phyloP scores from a whole-genome alignment of 805 yeast species.

The Lipomyces oligophaga region DNA sequence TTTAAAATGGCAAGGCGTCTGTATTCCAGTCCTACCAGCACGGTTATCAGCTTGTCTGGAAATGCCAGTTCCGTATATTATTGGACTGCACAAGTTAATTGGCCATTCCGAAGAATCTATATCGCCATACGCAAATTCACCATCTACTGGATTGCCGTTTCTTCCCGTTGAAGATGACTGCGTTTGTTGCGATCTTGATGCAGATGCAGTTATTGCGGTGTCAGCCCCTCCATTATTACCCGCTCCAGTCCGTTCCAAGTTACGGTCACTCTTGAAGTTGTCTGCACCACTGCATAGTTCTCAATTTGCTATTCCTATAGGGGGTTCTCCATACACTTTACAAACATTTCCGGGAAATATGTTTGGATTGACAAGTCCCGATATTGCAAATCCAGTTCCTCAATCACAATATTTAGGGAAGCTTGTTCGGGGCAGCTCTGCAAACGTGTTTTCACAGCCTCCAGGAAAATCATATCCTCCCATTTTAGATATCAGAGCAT shows the following conservation, averaged over 20 bases:
- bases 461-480: not conserved
- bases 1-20: constrained; percentile 26
- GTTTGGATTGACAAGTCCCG: no score
- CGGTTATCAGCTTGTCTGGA: constrained; percentile 26
- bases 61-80: constrained; percentile 29
- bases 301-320: constrained; percentile 12
- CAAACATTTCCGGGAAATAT: constrained; percentile 22
- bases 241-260: constrained; percentile 13
- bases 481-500: not conserved
- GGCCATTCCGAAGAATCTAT: no score
- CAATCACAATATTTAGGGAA: constrained; percentile 1
- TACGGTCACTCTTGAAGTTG: constrained; percentile 7
- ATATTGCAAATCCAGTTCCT: constrained; percentile 3
- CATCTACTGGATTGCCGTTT: not conserved
- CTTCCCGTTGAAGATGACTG: constrained; percentile 17
- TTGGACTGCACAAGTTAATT: constrained; percentile 23
- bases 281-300: constrained; percentile 22
- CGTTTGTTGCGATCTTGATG: constrained; percentile 26
- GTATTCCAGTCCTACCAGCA: constrained; percentile 25
- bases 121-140: no score
- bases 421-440: no score
- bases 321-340: constrained; percentile 17
- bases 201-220: constrained; percentile 5
- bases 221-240: constrained; percentile 20
- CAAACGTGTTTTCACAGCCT: not conserved